Evolutionary conservation across 176 grass and related monocot species (phyloP).

Genomic region (Triticum monococcum): DNA sequence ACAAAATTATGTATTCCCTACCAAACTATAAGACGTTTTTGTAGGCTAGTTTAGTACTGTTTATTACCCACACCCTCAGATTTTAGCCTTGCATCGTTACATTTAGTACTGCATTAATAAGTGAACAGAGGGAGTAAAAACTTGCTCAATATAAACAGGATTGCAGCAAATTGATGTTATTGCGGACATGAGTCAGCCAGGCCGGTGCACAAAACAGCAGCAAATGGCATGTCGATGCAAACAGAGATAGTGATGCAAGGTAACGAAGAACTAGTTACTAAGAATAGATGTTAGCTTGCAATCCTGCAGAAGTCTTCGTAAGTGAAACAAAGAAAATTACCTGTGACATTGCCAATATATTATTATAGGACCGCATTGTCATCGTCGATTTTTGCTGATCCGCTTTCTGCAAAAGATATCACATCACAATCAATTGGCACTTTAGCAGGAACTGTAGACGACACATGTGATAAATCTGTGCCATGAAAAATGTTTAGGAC

Average conservation of each 20-base stretch:
- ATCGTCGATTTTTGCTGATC: constrained; percentile 80
- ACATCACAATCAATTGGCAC: constrained; percentile 21
- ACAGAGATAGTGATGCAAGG: not conserved
- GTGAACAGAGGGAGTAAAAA: not conserved
- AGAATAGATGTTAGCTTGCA: not conserved
- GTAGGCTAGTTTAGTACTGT: too few relatives aligned
- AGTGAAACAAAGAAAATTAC: constrained; percentile 37
- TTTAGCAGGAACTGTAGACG: not conserved
- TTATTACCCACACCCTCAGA: constrained; percentile 14
- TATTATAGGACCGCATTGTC: constrained; percentile 77
- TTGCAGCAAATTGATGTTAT: not conserved
- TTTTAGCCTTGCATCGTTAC: not conserved
- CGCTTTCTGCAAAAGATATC: constrained; percentile 59
- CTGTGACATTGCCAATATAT: constrained; percentile 91
- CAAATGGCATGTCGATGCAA: not conserved
- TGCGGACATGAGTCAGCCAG: not conserved
- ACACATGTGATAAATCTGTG: not conserved
- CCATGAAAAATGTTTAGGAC: not conserved
- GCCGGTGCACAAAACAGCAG: not conserved
- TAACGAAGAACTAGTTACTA: not conserved
- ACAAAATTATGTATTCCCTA: not conserved
- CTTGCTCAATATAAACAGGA: not conserved
- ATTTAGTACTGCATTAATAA: not conserved
- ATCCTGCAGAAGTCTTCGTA: constrained; percentile 1
- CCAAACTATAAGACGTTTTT: too few relatives aligned